Conservation (phyloP, 768 basidiomycete genomes). For the Hebeloma cylindrosporum region DNA sequence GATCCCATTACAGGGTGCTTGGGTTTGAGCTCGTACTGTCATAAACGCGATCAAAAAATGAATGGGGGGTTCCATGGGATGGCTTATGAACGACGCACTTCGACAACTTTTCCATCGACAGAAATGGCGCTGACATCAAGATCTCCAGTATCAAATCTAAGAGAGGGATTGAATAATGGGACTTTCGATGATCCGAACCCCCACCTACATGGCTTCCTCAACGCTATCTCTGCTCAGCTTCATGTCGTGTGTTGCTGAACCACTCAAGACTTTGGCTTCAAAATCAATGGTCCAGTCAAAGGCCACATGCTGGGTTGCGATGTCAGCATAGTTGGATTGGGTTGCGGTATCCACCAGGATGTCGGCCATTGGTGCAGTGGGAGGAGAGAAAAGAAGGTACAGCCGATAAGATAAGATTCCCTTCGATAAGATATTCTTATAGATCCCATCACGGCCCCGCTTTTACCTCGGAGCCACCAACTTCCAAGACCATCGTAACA, state of each 20-base stretch:
- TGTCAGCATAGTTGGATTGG: constrained; percentile 75
- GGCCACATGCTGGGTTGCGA: constrained; percentile 63
- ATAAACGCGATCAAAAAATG: no score
- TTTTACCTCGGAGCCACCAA: not conserved
- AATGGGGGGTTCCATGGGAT: no score
- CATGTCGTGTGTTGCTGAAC: constrained; percentile 65
- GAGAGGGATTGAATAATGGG: not conserved
- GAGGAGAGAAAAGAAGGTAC: not conserved
- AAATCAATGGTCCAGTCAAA: constrained; percentile 86
- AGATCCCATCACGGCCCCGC: not conserved
- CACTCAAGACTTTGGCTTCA: constrained; percentile 53
- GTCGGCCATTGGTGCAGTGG: constrained; percentile 20
- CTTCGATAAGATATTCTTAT: not conserved
- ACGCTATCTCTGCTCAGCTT: constrained; percentile 52
- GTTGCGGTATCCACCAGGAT: constrained; percentile 59
- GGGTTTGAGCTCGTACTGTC: constrained; percentile 52
- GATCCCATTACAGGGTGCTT: constrained; percentile 77
- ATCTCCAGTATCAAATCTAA: constrained; percentile 73
- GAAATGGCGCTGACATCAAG: constrained; percentile 57
- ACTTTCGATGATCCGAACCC: not conserved
- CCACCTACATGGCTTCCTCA: constrained; percentile 57
- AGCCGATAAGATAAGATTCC: not conserved
- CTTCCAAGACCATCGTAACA: not conserved
- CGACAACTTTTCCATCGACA: constrained; percentile 48
- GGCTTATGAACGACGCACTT: constrained; percentile 40